Percentiles rank a stretch among this genome's conserved stretches.
phyloP scores from a whole-genome alignment of 2,329 filamentous ascomycete species.

The Zalaria sp. region DNA sequence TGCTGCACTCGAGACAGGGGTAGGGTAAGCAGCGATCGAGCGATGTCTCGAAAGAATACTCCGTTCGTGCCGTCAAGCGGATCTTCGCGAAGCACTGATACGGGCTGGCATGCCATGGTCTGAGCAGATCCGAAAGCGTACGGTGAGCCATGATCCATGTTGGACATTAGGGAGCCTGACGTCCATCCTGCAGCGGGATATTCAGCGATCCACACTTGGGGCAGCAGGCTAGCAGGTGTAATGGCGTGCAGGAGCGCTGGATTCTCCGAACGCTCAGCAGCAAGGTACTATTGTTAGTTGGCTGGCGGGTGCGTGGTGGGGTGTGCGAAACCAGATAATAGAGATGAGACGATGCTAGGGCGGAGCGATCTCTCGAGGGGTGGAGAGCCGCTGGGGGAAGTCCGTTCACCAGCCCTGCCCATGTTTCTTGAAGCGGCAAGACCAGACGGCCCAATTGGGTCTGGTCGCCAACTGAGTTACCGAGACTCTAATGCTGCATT shows the following conservation, averaged over 20 bases:
- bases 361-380: conserved; percentile 5
- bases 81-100: conserved; percentile 23
- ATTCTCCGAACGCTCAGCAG: conserved; percentile 2
- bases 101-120: conserved; percentile 8
- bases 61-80: conserved; percentile 12
- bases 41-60: conserved; percentile 15
- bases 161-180: conserved; percentile 22
- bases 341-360: conserved; percentile 19
- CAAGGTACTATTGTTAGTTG: conserved; percentile 6
- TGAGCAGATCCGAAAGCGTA: conserved; percentile 22
- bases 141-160: conserved; percentile 16
- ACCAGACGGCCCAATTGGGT: conserved; percentile 1
- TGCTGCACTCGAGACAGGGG: conserved; percentile 1
- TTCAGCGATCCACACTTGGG: conserved; percentile 6
- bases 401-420: conserved; percentile 5
- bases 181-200: conserved; percentile 19
- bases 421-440: conserved; percentile 5
- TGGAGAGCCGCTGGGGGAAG: conserved; percentile 6
- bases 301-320: conserved; percentile 3
- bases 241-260: conserved; percentile 4
- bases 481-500: conserved; percentile 2
- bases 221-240: conserved; percentile 4
- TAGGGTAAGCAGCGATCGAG: conserved; percentile 15
- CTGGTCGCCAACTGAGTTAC: neutral
- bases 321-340: conserved; percentile 16